These are phyloP conservation scores for Periconia digitata DNA, from an alignment of 2,329 filamentous ascomycete genomes.

Conservation along the genomic window DNA sequence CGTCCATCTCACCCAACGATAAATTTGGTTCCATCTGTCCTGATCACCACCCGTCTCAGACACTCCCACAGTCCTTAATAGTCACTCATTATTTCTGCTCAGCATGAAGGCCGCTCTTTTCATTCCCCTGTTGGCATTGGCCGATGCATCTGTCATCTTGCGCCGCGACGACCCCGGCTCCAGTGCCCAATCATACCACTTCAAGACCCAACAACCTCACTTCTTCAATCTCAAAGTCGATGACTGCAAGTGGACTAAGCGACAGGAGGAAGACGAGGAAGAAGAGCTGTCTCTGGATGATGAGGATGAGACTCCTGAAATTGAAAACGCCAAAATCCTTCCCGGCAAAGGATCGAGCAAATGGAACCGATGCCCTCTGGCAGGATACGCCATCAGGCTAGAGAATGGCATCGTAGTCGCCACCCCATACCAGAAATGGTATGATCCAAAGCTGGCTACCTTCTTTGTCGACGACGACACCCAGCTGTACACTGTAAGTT, in stretches of 20 bases:
- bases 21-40: constrained; percentile 26
- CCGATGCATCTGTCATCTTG: constrained; percentile 15
- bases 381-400: constrained; percentile 25
- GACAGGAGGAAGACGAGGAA: neutral
- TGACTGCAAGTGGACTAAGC: neutral
- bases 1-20: constrained; percentile 20
- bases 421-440: constrained; percentile 33
- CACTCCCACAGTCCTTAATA: constrained; percentile 6
- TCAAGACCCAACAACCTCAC: constrained; percentile 25
- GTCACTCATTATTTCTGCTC: constrained; percentile 14
- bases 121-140: constrained; percentile 20
- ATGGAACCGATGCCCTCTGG: constrained; percentile 14
- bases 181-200: constrained; percentile 16
- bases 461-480: constrained; percentile 34
- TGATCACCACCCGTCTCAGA: constrained; percentile 20
- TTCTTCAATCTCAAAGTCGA: constrained; percentile 29
- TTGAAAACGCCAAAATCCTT: neutral
- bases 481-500: constrained; percentile 30
- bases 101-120: constrained; percentile 23
- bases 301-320: neutral
- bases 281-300: too few species aligned
- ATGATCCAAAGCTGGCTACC: constrained; percentile 24
- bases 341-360: neutral
- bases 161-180: constrained; percentile 3
- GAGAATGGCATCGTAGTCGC: constrained; percentile 29